These are phyloP conservation scores for Xylaria venustula DNA, from an alignment of 495 filamentous ascomycete genomes.

Conservation along the genomic window DNA sequence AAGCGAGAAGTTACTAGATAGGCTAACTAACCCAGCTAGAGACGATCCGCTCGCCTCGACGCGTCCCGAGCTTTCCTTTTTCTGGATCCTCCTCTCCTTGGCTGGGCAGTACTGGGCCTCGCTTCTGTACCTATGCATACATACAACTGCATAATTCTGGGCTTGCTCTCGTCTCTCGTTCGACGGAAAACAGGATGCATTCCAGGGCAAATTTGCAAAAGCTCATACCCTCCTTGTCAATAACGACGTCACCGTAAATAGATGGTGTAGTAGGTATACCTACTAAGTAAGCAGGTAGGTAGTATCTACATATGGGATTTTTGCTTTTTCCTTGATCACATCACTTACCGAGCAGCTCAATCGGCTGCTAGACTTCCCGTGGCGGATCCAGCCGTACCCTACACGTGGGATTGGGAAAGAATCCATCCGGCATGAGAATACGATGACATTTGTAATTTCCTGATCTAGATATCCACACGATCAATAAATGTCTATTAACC, in stretches of 20 bases:
- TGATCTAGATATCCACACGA: not conserved
- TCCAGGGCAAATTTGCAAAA: not conserved
- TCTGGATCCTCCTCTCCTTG: not conserved
- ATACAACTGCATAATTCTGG: too few species aligned
- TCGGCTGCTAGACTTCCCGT: not conserved
- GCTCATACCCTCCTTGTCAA: not conserved
- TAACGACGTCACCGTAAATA: not conserved
- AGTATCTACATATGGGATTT: too few species aligned
- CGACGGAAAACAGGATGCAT: not conserved
- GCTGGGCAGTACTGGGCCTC: not conserved
- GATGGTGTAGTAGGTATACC: too few species aligned
- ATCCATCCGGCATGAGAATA: slow-evolving; percentile 3
- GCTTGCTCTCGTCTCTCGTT: not conserved
- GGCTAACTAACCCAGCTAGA: too few species aligned
- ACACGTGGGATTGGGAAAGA: not conserved
- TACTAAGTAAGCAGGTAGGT: too few species aligned
- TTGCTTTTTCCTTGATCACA: not conserved
- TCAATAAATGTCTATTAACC: too few species aligned
- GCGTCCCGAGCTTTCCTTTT: not conserved
- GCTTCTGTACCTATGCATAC: too few species aligned
- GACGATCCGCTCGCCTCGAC: not conserved
- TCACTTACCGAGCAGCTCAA: not conserved
- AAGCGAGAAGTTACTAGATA: too few species aligned
- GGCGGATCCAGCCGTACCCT: not conserved
- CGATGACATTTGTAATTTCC: slow-evolving; percentile 1